Conservation (phyloP, 2,329 filamentous ascomycete species). For the Myotisia sp. region DNA sequence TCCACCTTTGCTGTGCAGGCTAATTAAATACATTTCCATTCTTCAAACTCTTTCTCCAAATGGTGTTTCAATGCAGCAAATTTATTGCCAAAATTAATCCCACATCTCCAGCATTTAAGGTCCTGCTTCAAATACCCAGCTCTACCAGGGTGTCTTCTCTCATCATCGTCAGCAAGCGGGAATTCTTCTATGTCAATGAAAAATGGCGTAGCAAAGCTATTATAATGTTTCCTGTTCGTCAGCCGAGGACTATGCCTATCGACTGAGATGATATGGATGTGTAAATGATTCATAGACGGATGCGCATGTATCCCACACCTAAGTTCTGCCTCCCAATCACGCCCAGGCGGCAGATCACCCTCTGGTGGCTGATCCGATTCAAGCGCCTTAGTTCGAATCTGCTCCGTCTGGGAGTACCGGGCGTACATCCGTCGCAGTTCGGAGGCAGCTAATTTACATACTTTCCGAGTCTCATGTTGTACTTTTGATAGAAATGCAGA, state of each 20-base stretch:
- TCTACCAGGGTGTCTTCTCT: conserved; percentile 42
- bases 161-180: conserved; percentile 54
- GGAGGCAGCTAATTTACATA: conserved; percentile 52
- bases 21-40: conserved; percentile 55
- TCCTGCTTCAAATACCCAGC: conserved; percentile 49
- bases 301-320: conserved; percentile 68
- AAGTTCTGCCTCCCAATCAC: conserved; percentile 66
- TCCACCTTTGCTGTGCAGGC: too few relatives aligned
- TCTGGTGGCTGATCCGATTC: conserved; percentile 36
- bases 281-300: conserved; percentile 83
- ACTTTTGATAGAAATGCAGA: conserved; percentile 60
- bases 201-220: conserved; percentile 78
- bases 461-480: conserved; percentile 43
- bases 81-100: conserved; percentile 54
- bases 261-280: conserved; percentile 71
- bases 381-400: conserved; percentile 49
- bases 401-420: conserved; percentile 47
- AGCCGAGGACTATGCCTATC: conserved; percentile 62
- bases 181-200: conserved; percentile 67
- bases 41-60: conserved; percentile 57
- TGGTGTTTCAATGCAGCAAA: conserved; percentile 65
- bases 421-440: conserved; percentile 62
- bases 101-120: conserved; percentile 75
- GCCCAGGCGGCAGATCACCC: conserved; percentile 51
- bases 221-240: conserved; percentile 78